Conservation (phyloP, 768 basidiomycete species). For the Candolleomyces aberdarensis region DNA sequence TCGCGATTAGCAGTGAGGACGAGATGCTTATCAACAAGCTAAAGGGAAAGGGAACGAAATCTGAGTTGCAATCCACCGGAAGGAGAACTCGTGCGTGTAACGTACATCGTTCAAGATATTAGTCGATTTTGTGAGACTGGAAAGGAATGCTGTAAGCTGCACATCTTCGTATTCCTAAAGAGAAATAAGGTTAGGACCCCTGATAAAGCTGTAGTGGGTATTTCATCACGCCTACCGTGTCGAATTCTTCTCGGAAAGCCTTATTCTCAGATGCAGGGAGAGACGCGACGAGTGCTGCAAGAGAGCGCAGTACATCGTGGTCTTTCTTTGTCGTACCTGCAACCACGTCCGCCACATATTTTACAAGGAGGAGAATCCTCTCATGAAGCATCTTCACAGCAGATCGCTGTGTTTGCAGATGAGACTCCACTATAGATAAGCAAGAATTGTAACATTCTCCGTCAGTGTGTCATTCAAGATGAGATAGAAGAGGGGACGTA, state of each 20-base stretch:
- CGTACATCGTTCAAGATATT: constrained; percentile 87
- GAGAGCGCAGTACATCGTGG: constrained; percentile 75
- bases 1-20: constrained; percentile 54
- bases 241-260: constrained; percentile 84
- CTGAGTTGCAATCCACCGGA: constrained; percentile 2
- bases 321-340: constrained; percentile 77
- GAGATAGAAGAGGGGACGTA: constrained; percentile 35
- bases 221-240: constrained; percentile 53
- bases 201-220: not conserved
- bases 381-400: constrained; percentile 97
- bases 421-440: constrained; percentile 69
- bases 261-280: constrained; percentile 84
- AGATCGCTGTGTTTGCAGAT: constrained; percentile 87
- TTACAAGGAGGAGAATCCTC: constrained; percentile 80
- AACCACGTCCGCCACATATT: constrained; percentile 78
- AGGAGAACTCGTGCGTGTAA: not conserved
- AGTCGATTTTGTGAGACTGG: constrained; percentile 84
- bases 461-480: not conserved
- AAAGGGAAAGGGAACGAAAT: constrained; percentile 1
- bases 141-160: constrained; percentile 85
- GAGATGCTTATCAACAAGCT: constrained; percentile 82
- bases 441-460: constrained; percentile 4
- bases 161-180: constrained; percentile 93
- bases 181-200: not conserved
- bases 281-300: constrained; percentile 83